Base-by-base conservation (phyloP, 768 basidiomycete species). In the Kwoniella mangroviensis region DNA sequence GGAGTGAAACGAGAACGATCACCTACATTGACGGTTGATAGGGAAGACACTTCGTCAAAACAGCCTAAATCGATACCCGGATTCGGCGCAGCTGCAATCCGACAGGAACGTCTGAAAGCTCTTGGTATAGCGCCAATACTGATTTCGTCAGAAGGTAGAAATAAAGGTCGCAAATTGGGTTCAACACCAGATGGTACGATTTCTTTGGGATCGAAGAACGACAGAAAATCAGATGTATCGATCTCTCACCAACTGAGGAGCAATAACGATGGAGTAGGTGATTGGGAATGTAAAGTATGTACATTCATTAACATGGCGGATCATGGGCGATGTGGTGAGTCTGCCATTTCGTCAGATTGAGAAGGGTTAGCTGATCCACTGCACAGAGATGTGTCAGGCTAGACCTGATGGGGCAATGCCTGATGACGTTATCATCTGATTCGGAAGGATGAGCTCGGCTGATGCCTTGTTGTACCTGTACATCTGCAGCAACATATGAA, bases 221-320 rank as follows among this genome's bases (percentile, higher is more conserved):
- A 49, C 15, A 51, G 21, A 28, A 19, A 59, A 26, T 24, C 19
- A 53, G 66, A 22, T 55, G 24, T 9, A 34, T 34, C 34, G 34
- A 34, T 34, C 15, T 1, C 61, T 13, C 15, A 43, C 34, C 15
- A 62, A 26, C 43, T 15, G 21, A 56, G 22, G 42, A 15, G 12
- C 21, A 34, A 59, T 13, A 65, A 65, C 1, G 53, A 67, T 45
- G 67, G 60, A 6, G 12, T 28, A 43, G 45, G 43, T 15, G 73
- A 43, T 12, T 81, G 79, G 79, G 57, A 53, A n/a, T 81, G 79
- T 57, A 45, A 53, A 22, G 15, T 75, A 4, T 81, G 79, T 56
- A 81, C 79, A 10, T 60, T 57, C 28, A 19, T 67, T 13, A 67
- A 67, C 22, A 5, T 26, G 12, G 66, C 57, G 15, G 66, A 61